Evolutionary conservation across 768 basidiomycete genomes (phyloP), one percentile per base, ranked within the genome.

Genomic region (Mrakia hoshinonis): DNA sequence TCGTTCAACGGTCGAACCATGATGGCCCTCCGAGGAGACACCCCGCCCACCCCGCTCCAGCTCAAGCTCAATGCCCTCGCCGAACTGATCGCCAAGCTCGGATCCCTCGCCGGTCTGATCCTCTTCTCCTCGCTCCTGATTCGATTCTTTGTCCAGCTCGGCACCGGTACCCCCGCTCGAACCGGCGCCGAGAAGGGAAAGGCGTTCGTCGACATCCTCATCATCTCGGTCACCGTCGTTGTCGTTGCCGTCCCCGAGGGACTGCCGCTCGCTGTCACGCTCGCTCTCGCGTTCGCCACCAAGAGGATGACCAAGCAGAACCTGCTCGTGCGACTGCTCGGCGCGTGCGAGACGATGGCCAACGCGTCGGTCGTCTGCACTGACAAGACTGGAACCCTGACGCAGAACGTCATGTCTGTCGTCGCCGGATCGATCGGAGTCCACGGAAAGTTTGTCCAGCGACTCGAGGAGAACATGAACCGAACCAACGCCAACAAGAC

Each of bases 291-390:
- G 0, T 99, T 98, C 77, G 96, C 95, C 0, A 99, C 96, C 60
- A 93, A 90, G 76, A 88, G 95, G n/a, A 98, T 98, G 96, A 91
- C 94, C 11, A 85, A 88, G 77, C 90, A 93, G 80, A 96, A 96
- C 67, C 83, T 98, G 0, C 86, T 99, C 52, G 96, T 98, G 38
- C 92, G 95, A 68, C 91, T 97, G 5, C 86, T 99, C 43, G 91
- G 91, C 9, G 93, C 93, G 15, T 98, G 95, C 80, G 96, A 99
- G 81, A 98, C 92, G 0, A 98, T 98, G 95, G 95, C 91, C 26
- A 97, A 97, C 76, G 91, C 95, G 11, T 54, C 66, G 9, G 58
- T 68, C 72, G 68, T 75, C 55, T 93, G 92, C 81, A 94, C 92
- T 18, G 92, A 94, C 83, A 94, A 95, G 82, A 95, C 93, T 1